These are phyloP conservation scores for Talaromyces pinophilus DNA, from an alignment of 2,329 filamentous ascomycete species.

Conservation along the genomic window DNA sequence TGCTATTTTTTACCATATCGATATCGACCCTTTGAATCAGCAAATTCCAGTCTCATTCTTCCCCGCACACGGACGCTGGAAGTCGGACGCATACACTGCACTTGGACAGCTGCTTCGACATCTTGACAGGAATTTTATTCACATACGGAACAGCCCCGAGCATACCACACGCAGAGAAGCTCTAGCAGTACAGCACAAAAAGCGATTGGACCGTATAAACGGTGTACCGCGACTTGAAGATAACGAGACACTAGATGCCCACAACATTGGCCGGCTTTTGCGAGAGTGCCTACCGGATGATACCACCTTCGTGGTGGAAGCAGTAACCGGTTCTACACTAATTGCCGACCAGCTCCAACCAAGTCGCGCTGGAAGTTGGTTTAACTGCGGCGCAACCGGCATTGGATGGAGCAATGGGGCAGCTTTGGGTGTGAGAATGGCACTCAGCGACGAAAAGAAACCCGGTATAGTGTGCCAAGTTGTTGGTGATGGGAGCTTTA, in stretches of 20 bases:
- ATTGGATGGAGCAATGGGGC: background rate
- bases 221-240: background rate
- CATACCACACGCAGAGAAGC: background rate
- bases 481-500: constrained; percentile 21
- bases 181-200: background rate
- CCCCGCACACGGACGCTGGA: constrained; percentile 60
- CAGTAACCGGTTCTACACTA: constrained; percentile 7
- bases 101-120: constrained; percentile 60
- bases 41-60: constrained; percentile 71
- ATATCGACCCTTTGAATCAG: constrained; percentile 64
- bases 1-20: constrained; percentile 61
- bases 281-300: constrained; percentile 15
- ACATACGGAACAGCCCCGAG: background rate
- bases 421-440: background rate
- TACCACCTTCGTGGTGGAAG: constrained; percentile 19
- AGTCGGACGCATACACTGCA: constrained; percentile 61
- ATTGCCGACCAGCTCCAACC: constrained; percentile 16
- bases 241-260: constrained; percentile 1
- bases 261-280: constrained; percentile 12
- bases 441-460: constrained; percentile 1
- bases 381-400: background rate
- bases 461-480: constrained; percentile 19
- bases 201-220: background rate
- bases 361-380: background rate
- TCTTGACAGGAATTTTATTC: background rate